Base-by-base conservation (phyloP, 108 stramenopile genomes). In the Aurantiochytrium sp. region DNA sequence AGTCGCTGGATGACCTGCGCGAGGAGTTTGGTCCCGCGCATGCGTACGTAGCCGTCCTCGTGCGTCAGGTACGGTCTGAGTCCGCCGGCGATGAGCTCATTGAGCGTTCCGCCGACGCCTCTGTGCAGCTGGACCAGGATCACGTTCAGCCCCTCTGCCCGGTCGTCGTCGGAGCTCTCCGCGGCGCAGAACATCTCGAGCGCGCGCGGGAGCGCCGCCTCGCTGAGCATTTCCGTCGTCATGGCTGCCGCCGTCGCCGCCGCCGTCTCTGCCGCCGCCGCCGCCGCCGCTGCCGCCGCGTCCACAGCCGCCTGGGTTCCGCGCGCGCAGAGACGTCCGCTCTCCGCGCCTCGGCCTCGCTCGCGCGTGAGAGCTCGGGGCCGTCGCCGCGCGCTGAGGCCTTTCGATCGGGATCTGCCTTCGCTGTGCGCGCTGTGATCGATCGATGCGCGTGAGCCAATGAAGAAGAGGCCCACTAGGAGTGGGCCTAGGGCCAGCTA, bases 201-300 rank as follows among this genome's bases (percentile, higher is more conserved):
- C 23, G 76, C 76, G 25, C 76, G 45, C 45, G 76, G 76, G 23
- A 53, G 25, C n/a, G 76, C 76, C 76, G 76, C 76, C 45, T 83
- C 76, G 25, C 49, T 83, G 43, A 83, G 76, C 76, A 83, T 83
- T 53, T 83, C 76, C 76, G 45, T 45, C 76, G 51, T 83, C 64
- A 69, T 69, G 14, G 59, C 64, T 28, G 42, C 64, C 19, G 59
- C 21, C 2, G 19, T 59, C 21, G 59, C 59, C 19, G n/a, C 19
- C 59, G 19, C 21, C 19, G 21, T 2, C 21, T 2, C 59, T n/a
- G 59, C 21, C n/a, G n/a, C 19, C 59, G 64, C 64, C 21, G n/a
- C n/a, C n/a, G n/a, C n/a, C n/a, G n/a, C n/a, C n/a, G n/a, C n/a
- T n/a, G 64, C 21, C 64, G 64, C 10, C 64, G 8, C 25, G 3